phyloP scores from a whole-genome alignment of 78 protist genomes.

The Dictyostelium firmibasis region DNA sequence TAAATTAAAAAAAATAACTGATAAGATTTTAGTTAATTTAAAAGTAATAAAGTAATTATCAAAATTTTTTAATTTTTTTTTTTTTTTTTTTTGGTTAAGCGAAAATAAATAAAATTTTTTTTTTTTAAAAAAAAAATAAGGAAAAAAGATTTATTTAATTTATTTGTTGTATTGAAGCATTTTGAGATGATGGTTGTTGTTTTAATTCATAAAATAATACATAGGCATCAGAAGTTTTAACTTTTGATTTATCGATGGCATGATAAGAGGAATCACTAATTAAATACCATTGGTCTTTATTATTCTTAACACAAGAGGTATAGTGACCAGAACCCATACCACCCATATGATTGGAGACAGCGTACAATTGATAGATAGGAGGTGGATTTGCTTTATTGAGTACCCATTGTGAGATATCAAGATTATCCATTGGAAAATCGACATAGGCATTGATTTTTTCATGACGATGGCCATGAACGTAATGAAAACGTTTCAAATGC shows the following conservation, averaged over 20 bases:
- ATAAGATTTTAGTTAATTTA: too few relatives aligned
- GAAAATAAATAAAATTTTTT: too few relatives aligned
- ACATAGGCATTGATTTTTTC: slow-evolving; percentile 66
- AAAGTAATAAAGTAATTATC: too few relatives aligned
- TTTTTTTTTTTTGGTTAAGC: too few relatives aligned
- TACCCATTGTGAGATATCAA: slow-evolving; percentile 62
- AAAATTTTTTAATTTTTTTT: too few relatives aligned
- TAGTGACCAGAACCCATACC: slow-evolving; percentile 95
- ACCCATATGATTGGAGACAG: slow-evolving; percentile 92
- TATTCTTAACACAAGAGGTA: slow-evolving; percentile 86
- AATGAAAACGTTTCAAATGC: slow-evolving; percentile 96
- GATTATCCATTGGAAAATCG: slow-evolving; percentile 81
- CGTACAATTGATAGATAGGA: slow-evolving; percentile 87
- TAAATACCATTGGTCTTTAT: slow-evolving; percentile 80
- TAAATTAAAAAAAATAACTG: too few relatives aligned
- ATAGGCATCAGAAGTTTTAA: slow-evolving; percentile 82
- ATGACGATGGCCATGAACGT: slow-evolving; percentile 29
- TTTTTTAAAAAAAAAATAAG: neutral
- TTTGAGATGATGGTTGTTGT: neutral
- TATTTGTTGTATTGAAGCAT: neutral
- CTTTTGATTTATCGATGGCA: slow-evolving; percentile 3
- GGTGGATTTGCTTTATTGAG: slow-evolving; percentile 1
- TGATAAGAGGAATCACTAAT: slow-evolving; percentile 82
- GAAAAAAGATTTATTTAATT: neutral
- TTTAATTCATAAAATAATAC: slow-evolving; percentile 82